Evolutionary conservation across 371 early-diverging fungal genomes (phyloP), one percentile per base, ranked within the genome.

Genomic region (Lichtheimia hyalospora): DNA sequence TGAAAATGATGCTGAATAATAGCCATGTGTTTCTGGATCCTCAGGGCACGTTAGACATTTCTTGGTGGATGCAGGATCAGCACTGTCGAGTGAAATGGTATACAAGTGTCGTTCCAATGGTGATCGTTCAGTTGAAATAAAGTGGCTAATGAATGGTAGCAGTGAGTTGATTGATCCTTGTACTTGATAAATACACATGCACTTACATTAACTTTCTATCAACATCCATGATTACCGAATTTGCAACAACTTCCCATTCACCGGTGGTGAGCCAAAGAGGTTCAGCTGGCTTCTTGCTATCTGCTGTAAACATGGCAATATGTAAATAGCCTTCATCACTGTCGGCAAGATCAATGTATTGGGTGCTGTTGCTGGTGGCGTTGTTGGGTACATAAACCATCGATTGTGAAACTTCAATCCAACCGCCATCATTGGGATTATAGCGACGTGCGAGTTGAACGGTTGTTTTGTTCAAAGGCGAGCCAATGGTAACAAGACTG

Each of bases 321-420:
- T 97, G 98, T 57, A 83, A 74, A 71, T 82, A 92, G 0, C 93
- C 96, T 21, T 88, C 71, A 2, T 66, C 79, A 54, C 89, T 77
- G 57, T 93, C 90, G 27, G 84, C 83, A 12, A 94, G 71, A 64
- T 96, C 96, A 12, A 96, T 62, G 67, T 96, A 98, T 14, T 75
- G 76, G 2, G 88, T 78, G 2, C 76, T 64, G 1, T 67, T 69
- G 18, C 50, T 34, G 34, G n/a, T 75, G 25, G 40, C 27, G 34
- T 20, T 74, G 21, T 71, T 73, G 21, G 77, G 69, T 0, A 83
- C 46, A 60, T 71, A 79, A 6, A 73, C 71, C 60, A 79, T 76
- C 43, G 71, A 77, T 58, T 81, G 79, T 51, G 70, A 61, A 1
- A 84, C 75, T 50, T 90, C 90, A 34, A 92, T 78, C 92, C 92